Conservation (phyloP, 2,329 filamentous ascomycete genomes). For the Venturia nashicola region DNA sequence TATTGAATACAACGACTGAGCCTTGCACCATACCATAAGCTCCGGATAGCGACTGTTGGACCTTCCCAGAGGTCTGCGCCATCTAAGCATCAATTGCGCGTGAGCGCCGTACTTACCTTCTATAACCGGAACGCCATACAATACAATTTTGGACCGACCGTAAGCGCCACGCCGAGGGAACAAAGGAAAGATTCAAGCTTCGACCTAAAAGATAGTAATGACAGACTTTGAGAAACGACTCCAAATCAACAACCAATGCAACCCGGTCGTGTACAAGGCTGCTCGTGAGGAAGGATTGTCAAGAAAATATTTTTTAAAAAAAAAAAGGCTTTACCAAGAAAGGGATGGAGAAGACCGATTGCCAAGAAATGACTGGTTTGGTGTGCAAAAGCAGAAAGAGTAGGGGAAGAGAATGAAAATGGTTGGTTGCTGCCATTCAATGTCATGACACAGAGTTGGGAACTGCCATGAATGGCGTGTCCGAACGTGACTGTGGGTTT, state of each 20-base stretch:
- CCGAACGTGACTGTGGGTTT: neutral
- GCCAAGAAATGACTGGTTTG: neutral
- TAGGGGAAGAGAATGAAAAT: neutral
- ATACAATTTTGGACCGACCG: neutral
- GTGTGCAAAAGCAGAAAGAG: neutral
- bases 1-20: neutral
- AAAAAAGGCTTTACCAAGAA: neutral
- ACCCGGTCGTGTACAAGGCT: neutral
- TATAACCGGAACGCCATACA: neutral
- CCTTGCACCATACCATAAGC: neutral
- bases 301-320: neutral
- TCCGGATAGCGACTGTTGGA: neutral
- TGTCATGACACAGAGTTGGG: conserved; percentile 10
- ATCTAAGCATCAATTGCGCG: conserved; percentile 1
- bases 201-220: neutral
- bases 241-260: neutral
- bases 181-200: neutral
- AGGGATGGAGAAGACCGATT: neutral
- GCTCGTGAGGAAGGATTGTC: neutral
- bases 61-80: neutral
- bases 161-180: neutral
- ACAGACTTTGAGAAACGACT: neutral
- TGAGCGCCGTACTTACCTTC: neutral
- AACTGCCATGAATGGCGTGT: neutral
- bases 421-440: neutral